Conservation (phyloP, 306 rosid species). For the Ammopiptanthus mongolicus region DNA sequence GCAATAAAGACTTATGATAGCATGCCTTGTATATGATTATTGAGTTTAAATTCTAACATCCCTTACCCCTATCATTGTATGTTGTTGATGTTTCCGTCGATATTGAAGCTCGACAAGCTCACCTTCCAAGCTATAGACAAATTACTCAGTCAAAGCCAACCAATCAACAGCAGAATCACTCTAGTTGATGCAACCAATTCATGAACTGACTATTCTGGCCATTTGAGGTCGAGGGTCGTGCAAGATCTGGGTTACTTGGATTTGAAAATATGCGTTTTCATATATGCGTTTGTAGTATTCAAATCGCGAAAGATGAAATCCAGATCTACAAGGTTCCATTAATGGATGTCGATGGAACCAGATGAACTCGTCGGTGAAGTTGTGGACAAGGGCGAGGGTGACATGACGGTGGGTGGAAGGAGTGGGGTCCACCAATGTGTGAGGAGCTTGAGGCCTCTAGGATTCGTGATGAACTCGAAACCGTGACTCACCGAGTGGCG, state of each 20-base stretch:
- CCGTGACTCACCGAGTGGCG: constrained; percentile 70
- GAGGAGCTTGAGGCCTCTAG: constrained; percentile 75
- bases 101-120: constrained; percentile 45
- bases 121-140: constrained; percentile 37
- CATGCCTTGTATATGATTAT: too few relatives aligned
- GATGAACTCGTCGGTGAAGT: constrained; percentile 91
- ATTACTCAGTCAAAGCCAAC: constrained; percentile 35
- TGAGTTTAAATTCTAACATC: too few relatives aligned
- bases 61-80: background rate
- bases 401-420: constrained; percentile 50
- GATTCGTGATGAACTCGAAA: constrained; percentile 61
- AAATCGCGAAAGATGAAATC: too few relatives aligned
- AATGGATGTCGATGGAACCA: constrained; percentile 34
- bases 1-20: too few relatives aligned
- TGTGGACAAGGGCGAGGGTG: constrained; percentile 70
- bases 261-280: too few relatives aligned
- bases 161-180: constrained; percentile 30
- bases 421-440: constrained; percentile 93
- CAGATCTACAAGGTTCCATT: too few relatives aligned
- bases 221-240: too few relatives aligned
- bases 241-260: too few relatives aligned
- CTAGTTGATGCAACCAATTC: constrained; percentile 45
- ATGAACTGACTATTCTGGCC: constrained; percentile 10
- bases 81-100: constrained; percentile 34
- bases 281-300: too few relatives aligned